Base-by-base conservation (phyloP, 306 rosid genomes). In the Prosopis cineraria region DNA sequence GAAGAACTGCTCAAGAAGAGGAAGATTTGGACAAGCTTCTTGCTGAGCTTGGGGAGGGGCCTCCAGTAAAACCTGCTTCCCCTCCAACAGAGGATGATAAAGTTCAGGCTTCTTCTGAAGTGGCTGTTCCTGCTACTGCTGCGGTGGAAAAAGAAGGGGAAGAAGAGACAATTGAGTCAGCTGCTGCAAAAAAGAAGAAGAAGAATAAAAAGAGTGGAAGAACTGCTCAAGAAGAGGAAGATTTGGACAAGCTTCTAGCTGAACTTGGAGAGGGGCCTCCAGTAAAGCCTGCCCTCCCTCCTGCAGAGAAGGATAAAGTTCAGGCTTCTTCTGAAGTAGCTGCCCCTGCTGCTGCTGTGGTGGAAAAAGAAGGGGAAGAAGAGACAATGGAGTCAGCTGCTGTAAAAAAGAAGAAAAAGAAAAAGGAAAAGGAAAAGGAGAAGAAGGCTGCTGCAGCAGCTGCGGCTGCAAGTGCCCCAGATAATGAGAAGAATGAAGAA, bases 151-250 rank as follows among this genome's bases (percentile, higher is more conserved):
- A 93, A 80, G 97, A 85, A 73, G 96, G 84, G 34, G 98, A 93
- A 85, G 98, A 88, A 17, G 98, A 92, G 73, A 88, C 64, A 19
- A 84, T 83, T 63, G 98, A 95, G 79, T 80, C 98, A 43, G 98
- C 97, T 80, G 98, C 98, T 7, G 93, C 90, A 27, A 94, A 91
- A 90, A 95, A 92, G 86, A 95, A 92, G 85, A 95, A 94, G 86
- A 94, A 94, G 84, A 94, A 95, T 81, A 95, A 95, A 83, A 95
- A 91, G 89, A 84, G 89, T 77, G 98, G 93, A 81, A 87, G 98
- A 75, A 95, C 98, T 70, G 93, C 85, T 72, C 89, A 95, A 80
- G 98, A 95, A 87, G 98, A 95, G 90, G 98, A 95, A 33, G 98
- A 95, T 88, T 86, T 95, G 82, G 98, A 92, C 67, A 88, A 77